Base-by-base conservation (phyloP, 306 rosid species). In the Malus asiatica region DNA sequence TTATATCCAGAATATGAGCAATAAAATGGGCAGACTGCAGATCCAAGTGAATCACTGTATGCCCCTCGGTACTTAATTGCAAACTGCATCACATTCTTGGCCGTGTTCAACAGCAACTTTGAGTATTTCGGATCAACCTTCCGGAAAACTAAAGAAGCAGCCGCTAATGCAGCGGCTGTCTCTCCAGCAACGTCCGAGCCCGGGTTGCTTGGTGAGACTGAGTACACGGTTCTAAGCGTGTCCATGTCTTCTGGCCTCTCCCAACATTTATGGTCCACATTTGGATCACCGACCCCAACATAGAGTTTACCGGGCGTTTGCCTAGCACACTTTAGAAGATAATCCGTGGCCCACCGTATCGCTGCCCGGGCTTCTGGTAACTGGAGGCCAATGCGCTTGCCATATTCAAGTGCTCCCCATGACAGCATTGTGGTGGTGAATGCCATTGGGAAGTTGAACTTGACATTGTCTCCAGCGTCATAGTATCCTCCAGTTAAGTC, bases 161-260 rank as follows among this genome's bases (percentile, higher is more conserved):
- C 91, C 7, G 97, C 96, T 23, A 95, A 79, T 2, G 98, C 98
- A 2, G 98, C 97, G 0, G 96, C 93, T 0, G 96, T 95, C 85
- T 95, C 98, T 57, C 87, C 97, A 4, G 98, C 98, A 2, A 92
- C 97, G 29, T 95, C 98, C 0, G 98, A 95, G 32, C 98, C 97
- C 0, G 97, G 97, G 30, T 82, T 87, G 19, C 69, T 33, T 3
- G 88, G 72, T 3, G 98, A 92, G 61, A 95, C 91, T 33, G 83
- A 92, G 45, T 89, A 92, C 0, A 92, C 92, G 0, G 91, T 67
- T 19, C 98, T 86, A 0, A 22, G 72, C 0, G 96, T 89, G 82
- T 86, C 87, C 97, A 94, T 94, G 77, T 94, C 97, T 77, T 94
- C 98, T 2, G 98, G 97, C 59, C 98, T 87, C 55, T 90, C 98